These are phyloP conservation scores for Hanseniaspora vineae DNA, from an alignment of 805 yeast genomes.

Conservation along the genomic window DNA sequence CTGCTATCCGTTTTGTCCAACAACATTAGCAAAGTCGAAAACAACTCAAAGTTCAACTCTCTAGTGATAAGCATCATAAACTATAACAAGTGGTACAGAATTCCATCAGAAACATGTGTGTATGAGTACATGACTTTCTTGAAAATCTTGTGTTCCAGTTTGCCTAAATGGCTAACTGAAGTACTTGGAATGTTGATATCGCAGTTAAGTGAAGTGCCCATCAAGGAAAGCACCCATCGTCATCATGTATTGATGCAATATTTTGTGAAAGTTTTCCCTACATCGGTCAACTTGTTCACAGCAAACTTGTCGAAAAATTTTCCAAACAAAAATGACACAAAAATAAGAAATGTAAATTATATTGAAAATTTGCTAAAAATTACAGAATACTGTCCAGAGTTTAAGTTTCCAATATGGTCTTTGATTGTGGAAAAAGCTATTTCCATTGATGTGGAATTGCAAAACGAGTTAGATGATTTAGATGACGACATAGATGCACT, in stretches of 20 bases:
- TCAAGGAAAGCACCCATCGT: slow-evolving; percentile 23
- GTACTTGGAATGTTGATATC: slow-evolving; percentile 57
- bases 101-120: slow-evolving; percentile 30
- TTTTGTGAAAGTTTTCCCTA: slow-evolving; percentile 66
- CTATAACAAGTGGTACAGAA: slow-evolving; percentile 46
- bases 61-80: slow-evolving; percentile 51
- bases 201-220: slow-evolving; percentile 34
- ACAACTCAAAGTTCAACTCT: slow-evolving; percentile 32
- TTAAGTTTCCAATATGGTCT: slow-evolving; percentile 67
- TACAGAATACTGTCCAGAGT: slow-evolving; percentile 60
- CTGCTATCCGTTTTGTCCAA: slow-evolving; percentile 46
- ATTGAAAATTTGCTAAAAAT: slow-evolving; percentile 48
- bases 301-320: slow-evolving; percentile 43
- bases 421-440: slow-evolving; percentile 67
- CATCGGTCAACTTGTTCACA: slow-evolving; percentile 57
- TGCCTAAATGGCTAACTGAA: slow-evolving; percentile 84
- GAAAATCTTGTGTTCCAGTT: slow-evolving; percentile 65
- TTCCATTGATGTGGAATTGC: slow-evolving; percentile 83
- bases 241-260: slow-evolving; percentile 57
- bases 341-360: slow-evolving; percentile 45
- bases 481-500: slow-evolving; percentile 50
- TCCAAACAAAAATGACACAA: slow-evolving; percentile 67
- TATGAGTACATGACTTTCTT: slow-evolving; percentile 56
- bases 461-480: slow-evolving; percentile 73
- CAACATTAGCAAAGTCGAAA: slow-evolving; percentile 58